Base-by-base conservation (phyloP, 2,329 filamentous ascomycete species). In the Fusarium fracticaudum region DNA sequence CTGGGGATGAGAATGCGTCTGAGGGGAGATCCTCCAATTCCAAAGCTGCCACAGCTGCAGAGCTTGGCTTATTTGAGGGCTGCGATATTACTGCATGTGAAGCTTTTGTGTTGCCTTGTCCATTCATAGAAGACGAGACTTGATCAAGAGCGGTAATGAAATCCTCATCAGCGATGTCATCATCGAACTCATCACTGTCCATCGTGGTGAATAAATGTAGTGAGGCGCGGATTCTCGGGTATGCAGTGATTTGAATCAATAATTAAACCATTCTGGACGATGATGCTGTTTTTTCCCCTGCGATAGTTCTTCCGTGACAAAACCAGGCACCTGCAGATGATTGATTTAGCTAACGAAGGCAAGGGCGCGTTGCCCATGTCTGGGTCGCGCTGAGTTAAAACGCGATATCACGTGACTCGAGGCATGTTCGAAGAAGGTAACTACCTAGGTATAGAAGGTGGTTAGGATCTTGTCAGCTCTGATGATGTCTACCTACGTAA, bases 1-100 rank as follows among this genome's bases (percentile, higher is more conserved):
- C 82, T 10, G 90, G 88, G 3, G 91, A 87, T 58, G 90, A 91
- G 78, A 95, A 95, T 3, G 91, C 93, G 84, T 94, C 88, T 5
- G 89, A 87, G 1, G 91, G 88, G 54, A 92, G 81, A 70, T 89
- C 86, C 37, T 89, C 87, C 8, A 91, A 78, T 40, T 89, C 85
- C 35, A 78, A 62, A 6, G 78, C 76, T n/a, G 75, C 74, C 9
- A 61, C 70, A 15, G 67, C 58, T 26, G 68, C 69, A 29, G 61
- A 50, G 33, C 66, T 68, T 51, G 71, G 67, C 15, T 68, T 66
- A 12, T 26, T 60, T n/a, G 43, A 45, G 14, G 43, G 18, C 17
- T 54, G 44, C 15, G 24, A 33, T 18, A 9, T 26, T 18, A 22
- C 47, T 35, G 35, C 50, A n/a, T 72, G 73, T n/a, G 57, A 55